phyloP scores from a whole-genome alignment of 768 basidiomycete genomes.

The Leucosporidium creatinivorum region DNA sequence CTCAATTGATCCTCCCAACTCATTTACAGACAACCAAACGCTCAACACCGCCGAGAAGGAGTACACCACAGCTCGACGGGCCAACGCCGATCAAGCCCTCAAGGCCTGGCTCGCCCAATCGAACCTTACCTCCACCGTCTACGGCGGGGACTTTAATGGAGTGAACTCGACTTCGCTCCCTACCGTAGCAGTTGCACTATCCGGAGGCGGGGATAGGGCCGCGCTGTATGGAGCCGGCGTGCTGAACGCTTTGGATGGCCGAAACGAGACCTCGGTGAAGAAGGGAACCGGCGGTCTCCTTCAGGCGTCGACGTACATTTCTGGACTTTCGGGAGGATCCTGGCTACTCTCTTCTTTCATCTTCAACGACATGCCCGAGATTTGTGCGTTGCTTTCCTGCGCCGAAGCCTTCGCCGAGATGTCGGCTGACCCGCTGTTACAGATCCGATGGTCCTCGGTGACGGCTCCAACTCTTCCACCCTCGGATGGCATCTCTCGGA shows the following conservation, averaged over 20 bases:
- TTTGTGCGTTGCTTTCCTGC: conserved; percentile 30
- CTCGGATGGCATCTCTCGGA: conserved; percentile 55
- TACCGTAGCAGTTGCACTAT: conserved; percentile 56
- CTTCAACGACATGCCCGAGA: conserved; percentile 57
- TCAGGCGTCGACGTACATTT: conserved; percentile 61
- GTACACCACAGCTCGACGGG: not conserved
- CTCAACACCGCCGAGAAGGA: not conserved
- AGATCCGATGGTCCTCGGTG: conserved; percentile 2
- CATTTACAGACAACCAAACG: not conserved
- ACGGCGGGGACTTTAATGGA: not conserved
- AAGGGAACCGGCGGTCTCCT: conserved; percentile 51
- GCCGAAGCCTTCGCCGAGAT: too few relatives aligned
- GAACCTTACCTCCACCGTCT: not conserved
- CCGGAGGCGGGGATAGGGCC: conserved; percentile 63
- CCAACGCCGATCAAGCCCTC: not conserved
- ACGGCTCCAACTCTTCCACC: conserved; percentile 36
- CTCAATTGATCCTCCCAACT: too few relatives aligned
- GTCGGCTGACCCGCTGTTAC: not conserved
- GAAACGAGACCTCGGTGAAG: conserved; percentile 52
- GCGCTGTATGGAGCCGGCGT: conserved; percentile 59
- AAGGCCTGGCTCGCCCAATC: not conserved
- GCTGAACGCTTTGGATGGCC: conserved; percentile 54
- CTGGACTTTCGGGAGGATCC: conserved; percentile 48
- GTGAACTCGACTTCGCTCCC: conserved; percentile 35
- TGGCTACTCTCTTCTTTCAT: conserved; percentile 47